A percentile compares a stretch with the other conserved stretches of the same genome.
Conservation (phyloP, 768 basidiomycete species). For the Pulveroboletus sp. region DNA sequence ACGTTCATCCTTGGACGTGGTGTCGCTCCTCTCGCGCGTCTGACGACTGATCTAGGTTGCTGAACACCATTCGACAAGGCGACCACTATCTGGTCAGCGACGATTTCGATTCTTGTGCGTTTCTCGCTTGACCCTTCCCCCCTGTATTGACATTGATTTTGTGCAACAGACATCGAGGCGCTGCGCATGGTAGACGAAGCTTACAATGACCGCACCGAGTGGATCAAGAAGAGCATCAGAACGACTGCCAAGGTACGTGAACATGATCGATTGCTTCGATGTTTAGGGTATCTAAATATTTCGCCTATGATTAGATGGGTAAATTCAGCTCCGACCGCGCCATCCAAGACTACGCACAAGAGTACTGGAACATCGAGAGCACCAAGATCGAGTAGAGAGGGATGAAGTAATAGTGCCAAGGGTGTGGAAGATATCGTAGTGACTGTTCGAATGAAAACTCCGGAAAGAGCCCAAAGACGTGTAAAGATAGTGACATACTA, state of each 20-base stretch:
- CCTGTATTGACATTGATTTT: background rate
- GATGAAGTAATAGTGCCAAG: background rate
- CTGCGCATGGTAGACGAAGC: constrained; percentile 85
- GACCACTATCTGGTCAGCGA: constrained; percentile 84
- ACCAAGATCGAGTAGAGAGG: constrained; percentile 27
- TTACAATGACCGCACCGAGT: constrained; percentile 77
- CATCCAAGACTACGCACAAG: constrained; percentile 88
- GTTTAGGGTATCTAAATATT: constrained; percentile 43
- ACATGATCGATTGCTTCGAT: constrained; percentile 53
- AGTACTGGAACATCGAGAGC: constrained; percentile 75
- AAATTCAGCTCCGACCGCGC: constrained; percentile 95
- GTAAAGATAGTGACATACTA: too few species aligned
- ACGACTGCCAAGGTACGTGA: constrained; percentile 67
- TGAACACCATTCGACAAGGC: constrained; percentile 71
- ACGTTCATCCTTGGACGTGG: constrained; percentile 28
- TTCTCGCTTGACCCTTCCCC: background rate
- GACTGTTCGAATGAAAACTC: constrained; percentile 6
- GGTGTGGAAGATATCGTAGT: constrained; percentile 7
- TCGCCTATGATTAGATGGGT: constrained; percentile 63
- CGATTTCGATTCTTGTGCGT: constrained; percentile 89
- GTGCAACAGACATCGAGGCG: constrained; percentile 68
- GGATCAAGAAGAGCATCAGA: constrained; percentile 88
- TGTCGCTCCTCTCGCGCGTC: constrained; percentile 11
- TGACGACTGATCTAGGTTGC: constrained; percentile 40
- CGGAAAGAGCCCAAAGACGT: background rate